Conservation (phyloP, 208 protist genomes). For the Spironucleus salmonicida region DNA sequence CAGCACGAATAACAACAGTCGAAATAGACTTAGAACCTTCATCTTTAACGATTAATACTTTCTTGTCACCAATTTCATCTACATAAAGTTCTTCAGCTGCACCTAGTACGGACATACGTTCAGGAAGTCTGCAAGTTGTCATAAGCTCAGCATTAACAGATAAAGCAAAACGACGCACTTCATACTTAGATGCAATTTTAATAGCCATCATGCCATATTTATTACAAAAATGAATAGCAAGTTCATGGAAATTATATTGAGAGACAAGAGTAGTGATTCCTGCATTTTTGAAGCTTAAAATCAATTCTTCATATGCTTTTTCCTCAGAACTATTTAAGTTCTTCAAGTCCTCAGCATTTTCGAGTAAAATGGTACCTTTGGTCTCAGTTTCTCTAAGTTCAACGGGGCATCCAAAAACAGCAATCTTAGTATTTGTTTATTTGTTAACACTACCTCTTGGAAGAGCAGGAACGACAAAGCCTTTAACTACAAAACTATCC, state of each 20-base stretch:
- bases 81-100: neutral
- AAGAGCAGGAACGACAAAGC: constrained; percentile 11
- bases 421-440: constrained; percentile 31
- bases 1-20: constrained; percentile 92
- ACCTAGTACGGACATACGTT: neutral
- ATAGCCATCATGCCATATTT: constrained; percentile 89
- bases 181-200: constrained; percentile 92
- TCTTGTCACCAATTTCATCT: constrained; percentile 30
- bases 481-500: constrained; percentile 27
- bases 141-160: constrained; percentile 76
- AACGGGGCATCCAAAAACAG: constrained; percentile 38
- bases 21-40: constrained; percentile 36
- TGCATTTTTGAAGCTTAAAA: constrained; percentile 75
- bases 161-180: constrained; percentile 84
- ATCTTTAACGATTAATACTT: constrained; percentile 13
- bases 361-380: constrained; percentile 57
- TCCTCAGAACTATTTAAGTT: constrained; percentile 84
- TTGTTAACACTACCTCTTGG: constrained; percentile 5
- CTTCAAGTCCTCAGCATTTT: constrained; percentile 84
- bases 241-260: constrained; percentile 81
- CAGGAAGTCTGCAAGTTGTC: neutral
- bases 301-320: constrained; percentile 72
- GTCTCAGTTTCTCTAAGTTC: constrained; percentile 35
- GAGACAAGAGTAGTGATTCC: constrained; percentile 92
- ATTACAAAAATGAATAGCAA: constrained; percentile 95